Conservation (phyloP, 1,139 yeast genomes). For the Pichia sp. region DNA sequence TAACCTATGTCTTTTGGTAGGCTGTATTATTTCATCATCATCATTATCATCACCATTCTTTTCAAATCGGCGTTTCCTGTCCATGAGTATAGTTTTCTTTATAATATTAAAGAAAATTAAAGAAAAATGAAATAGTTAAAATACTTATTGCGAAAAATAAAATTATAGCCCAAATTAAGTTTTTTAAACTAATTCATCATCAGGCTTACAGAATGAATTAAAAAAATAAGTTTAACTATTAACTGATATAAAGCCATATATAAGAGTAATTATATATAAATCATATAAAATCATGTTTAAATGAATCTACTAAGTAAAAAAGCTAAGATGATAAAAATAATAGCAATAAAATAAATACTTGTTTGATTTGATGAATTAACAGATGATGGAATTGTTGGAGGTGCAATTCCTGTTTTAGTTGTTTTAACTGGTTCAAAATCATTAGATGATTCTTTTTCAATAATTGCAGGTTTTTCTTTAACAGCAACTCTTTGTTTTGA, state of each 20-base stretch:
- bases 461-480: not conserved
- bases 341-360: conserved; percentile 19
- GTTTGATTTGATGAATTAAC: conserved; percentile 8
- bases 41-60: not conserved
- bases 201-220: not conserved
- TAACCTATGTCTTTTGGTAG: not conserved
- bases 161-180: not conserved
- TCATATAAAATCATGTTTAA: conserved; percentile 1
- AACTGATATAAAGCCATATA: not conserved
- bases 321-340: conserved; percentile 21
- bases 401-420: conserved; percentile 5
- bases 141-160: not conserved
- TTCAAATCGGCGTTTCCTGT: not conserved
- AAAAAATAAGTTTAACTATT: not conserved
- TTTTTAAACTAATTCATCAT: not conserved
- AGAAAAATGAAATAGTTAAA: not conserved
- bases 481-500: not conserved
- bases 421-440: not conserved
- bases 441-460: not conserved
- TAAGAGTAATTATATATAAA: not conserved
- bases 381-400: conserved; percentile 8
- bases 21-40: not conserved
- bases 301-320: conserved; percentile 19
- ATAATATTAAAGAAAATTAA: not conserved
- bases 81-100: not conserved